These are phyloP conservation scores for Lyophyllum semitale DNA, from an alignment of 768 basidiomycete genomes.

Conservation along the genomic window DNA sequence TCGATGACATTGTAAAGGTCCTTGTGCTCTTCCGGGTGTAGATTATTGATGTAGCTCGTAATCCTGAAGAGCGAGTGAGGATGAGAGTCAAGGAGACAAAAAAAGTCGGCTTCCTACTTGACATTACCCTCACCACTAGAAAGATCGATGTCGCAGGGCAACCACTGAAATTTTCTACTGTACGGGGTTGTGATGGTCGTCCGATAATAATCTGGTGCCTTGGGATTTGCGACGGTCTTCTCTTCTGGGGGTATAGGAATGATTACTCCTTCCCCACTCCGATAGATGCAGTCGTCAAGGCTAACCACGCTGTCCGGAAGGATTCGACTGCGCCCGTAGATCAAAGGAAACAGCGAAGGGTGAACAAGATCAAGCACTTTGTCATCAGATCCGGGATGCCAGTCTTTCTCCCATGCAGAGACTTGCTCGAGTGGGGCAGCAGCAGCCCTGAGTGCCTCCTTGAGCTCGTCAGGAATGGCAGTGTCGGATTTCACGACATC, in stretches of 20 bases:
- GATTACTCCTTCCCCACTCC: conserved; percentile 16
- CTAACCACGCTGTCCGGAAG: conserved; percentile 7
- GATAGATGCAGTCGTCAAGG: conserved; percentile 14
- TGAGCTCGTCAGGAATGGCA: conserved; percentile 20
- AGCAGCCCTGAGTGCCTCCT: conserved; percentile 18
- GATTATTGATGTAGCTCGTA: conserved; percentile 40
- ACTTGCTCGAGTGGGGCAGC: conserved; percentile 31
- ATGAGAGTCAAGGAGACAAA: no score
- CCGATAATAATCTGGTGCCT: no score
- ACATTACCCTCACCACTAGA: conserved; percentile 11
- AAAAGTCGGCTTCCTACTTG: conserved; percentile 14
- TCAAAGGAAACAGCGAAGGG: conserved; percentile 38
- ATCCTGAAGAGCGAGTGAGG: conserved; percentile 17
- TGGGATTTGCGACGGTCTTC: no score
- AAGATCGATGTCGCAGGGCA: conserved; percentile 32
- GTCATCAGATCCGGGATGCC: conserved; percentile 41
- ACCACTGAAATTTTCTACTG: conserved; percentile 20
- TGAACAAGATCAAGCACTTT: conserved; percentile 45
- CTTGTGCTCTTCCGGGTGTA: conserved; percentile 28
- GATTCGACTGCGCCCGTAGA: conserved; percentile 28
- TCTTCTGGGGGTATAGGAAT: conserved; percentile 10
- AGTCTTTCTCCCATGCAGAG: conserved; percentile 33
- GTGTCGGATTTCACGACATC: conserved; percentile 27
- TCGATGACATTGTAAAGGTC: conserved; percentile 28
- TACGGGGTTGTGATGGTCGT: neutral